phyloP scores from a whole-genome alignment of 805 yeast genomes.

The Metschnikowia cerradonensis region DNA sequence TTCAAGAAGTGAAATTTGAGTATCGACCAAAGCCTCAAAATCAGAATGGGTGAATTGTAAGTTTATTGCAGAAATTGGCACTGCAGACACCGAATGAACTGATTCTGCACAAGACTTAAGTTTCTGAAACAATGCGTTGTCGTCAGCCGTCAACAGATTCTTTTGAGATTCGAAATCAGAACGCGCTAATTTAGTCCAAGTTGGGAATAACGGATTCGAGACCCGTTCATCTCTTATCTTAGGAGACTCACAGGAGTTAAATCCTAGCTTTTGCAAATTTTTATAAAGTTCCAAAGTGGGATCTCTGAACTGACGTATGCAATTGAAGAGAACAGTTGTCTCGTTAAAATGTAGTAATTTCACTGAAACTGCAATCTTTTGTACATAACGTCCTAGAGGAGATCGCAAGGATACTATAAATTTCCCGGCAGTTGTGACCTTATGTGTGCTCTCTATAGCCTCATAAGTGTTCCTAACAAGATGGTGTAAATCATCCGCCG shows the following conservation, averaged over 20 bases:
- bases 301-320: constrained; percentile 35
- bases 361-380: constrained; percentile 35
- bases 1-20: constrained; percentile 52
- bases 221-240: neutral
- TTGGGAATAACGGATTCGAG: constrained; percentile 2
- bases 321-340: constrained; percentile 30
- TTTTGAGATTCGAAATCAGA: neutral
- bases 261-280: neutral
- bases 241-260: neutral
- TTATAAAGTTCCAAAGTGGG: constrained; percentile 19
- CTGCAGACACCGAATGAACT: constrained; percentile 1
- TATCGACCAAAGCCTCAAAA: constrained; percentile 42
- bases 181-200: constrained; percentile 7
- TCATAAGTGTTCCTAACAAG: constrained; percentile 19
- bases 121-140: neutral
- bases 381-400: constrained; percentile 41
- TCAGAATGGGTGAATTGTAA: constrained; percentile 24
- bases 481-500: constrained; percentile 46
- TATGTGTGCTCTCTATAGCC: constrained; percentile 12
- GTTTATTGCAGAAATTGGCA: neutral
- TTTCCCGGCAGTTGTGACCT: constrained; percentile 6
- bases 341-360: constrained; percentile 47
- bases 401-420: constrained; percentile 21
- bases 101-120: neutral
- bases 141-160: neutral